Base-by-base conservation (phyloP, 495 filamentous ascomycete species). In the Friedmanniomyces endolithicus region DNA sequence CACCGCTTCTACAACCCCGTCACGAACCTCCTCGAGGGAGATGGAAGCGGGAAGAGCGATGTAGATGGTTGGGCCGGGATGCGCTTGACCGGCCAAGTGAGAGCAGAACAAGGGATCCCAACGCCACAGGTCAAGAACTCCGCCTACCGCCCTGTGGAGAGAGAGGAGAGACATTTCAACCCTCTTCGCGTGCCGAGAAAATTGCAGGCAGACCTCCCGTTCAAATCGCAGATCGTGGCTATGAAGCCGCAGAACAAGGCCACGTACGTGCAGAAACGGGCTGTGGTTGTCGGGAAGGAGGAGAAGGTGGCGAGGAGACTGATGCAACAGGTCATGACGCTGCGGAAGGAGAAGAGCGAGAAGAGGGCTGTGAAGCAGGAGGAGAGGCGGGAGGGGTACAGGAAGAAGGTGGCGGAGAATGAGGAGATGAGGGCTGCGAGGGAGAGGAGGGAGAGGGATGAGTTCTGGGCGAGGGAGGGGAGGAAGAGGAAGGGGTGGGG, bases 1-100 rank as follows among this genome's bases (percentile, higher is more conserved):
- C 87, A 88, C 62, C 81, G 87, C 23, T 97, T 94, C 79, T 95
- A 98, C 72, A 97, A 96, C 67, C 87, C 89, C 6, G 90, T 92
- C 33, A 92, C 89, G 33, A 95, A 98, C 67, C 77, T 97, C 20
- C 78, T 97, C 25, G 76, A 77, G 33, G 45, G 60, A 14, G 37
- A 41, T 7, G 55, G 70, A 2, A 70, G 64, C 9, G 71, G 71
- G 44, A 67, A 59, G 19, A 44, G 47, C n/a, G 63, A 67, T 34
- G 54, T 61, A 9, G 76, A 77, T 39, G 74, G 74, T 33, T 95
- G 90, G 90, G 76, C 84, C 60, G 78, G 80, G 35, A 98, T 98
- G 92, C 82, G 90, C 17, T 72, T 94, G 50, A 97, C 94, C n/a
- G 94, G 92, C 49, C 81, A 96, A 74, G 85, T 97, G 55, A 86